Evolutionary conservation across 2,329 filamentous ascomycete species (phyloP), one percentile per base, ranked within the genome.

Genomic region (Intubia oerlemansii): DNA sequence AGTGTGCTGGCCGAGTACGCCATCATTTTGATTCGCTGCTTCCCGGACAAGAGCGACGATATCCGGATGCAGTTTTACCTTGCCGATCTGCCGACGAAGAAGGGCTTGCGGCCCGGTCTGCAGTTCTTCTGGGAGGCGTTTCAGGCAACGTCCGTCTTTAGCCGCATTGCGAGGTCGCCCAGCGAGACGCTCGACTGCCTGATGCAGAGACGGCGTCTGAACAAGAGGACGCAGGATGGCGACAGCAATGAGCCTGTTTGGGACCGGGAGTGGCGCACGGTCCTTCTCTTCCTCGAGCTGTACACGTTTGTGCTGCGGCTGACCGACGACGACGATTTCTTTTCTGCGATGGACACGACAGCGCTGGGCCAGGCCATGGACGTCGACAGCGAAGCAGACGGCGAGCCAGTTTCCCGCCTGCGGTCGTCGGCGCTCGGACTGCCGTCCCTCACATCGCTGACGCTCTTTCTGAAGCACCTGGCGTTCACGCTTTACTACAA

Each of bases 291-390:
- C 44, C 60, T 98, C 5, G 88, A 98, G 42, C 62, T 98, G 1
- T 98, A 93, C 45, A 81, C 77, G 3, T 95, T 95, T 45, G 69
- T 93, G 3, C 56, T 95, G 10, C 77, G 88, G 40, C 68, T 95
- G 19, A 91, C 85, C 46, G 88, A 98, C 40, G 88, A 98, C 37
- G 85, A 95, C 39, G 88, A 98, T 41, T 98, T 98, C 44, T 76
- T 91, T 36, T 65, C 68, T 32, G 59, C 26, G 4, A 18, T 28
- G 2, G 19, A n/a, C n/a, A n/a, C n/a, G n/a, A n/a, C 10, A 4
- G 13, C 6, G 10, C 18, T 13, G 12, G 26, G 18, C n/a, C 8
- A 10, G 10, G 13, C 16, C 2, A 10, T 28, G 2, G 18, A 20
- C 5, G 13, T 14, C 9, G 7, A n/a, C n/a, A n/a, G n/a, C n/a